phyloP scores from a whole-genome alignment of 768 basidiomycete genomes.

The Russula sp. region DNA sequence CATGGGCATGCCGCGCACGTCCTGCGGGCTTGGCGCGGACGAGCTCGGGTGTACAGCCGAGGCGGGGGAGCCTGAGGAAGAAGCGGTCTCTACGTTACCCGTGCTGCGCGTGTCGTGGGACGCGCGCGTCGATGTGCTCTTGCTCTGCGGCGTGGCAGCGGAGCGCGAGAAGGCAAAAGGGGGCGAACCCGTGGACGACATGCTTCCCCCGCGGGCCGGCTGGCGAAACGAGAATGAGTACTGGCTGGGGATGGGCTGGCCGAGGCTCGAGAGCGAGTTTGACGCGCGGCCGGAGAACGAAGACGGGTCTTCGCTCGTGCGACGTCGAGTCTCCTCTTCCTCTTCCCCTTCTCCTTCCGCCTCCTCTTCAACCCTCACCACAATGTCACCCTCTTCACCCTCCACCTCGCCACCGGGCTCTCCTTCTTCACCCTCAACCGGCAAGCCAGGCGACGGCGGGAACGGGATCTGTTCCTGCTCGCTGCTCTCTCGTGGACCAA shows the following conservation, averaged over 20 bases:
- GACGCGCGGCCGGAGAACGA: constrained; percentile 50
- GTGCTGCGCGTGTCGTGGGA: constrained; percentile 41
- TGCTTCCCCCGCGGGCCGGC: constrained; percentile 41
- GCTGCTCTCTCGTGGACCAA: constrained; percentile 45
- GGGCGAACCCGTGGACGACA: constrained; percentile 36
- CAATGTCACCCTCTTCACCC: constrained; percentile 27
- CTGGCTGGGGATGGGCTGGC: constrained; percentile 63
- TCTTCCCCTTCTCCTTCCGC: constrained; percentile 34
- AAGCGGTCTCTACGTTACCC: constrained; percentile 43
- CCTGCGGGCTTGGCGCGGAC: constrained; percentile 25
- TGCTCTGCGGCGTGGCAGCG: constrained; percentile 30
- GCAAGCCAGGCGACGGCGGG: constrained; percentile 55
- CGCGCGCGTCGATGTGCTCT: constrained; percentile 35
- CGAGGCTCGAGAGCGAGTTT: constrained; percentile 75
- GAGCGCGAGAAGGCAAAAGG: constrained; percentile 28
- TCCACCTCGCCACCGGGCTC: constrained; percentile 27
- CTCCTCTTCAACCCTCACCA: constrained; percentile 32
- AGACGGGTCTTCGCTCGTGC: constrained; percentile 42
- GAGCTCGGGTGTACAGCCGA: constrained; percentile 36
- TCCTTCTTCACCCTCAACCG: constrained; percentile 31
- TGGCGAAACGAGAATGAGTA: constrained; percentile 67
- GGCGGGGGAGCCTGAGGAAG: constrained; percentile 43
- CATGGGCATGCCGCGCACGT: constrained; percentile 39
- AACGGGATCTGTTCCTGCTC: constrained; percentile 66
- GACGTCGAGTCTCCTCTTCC: constrained; percentile 27